Percentiles rank a stretch among this genome's conserved stretches.
phyloP scores from a whole-genome alignment of 176 grass and related monocot genomes.

The Stipa capillata region DNA sequence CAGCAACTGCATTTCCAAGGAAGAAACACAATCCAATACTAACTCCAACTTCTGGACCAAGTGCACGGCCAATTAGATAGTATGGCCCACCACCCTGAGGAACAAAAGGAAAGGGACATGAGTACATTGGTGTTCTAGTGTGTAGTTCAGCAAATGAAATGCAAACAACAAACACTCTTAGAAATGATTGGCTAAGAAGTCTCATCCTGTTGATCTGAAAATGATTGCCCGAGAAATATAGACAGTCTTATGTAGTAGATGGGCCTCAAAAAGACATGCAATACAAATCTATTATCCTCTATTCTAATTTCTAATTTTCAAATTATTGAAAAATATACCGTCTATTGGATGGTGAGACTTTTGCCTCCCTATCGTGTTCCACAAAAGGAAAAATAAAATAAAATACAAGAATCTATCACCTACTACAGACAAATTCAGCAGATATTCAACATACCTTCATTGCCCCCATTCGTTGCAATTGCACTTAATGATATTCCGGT shows the following conservation, averaged over 20 bases:
- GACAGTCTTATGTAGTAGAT: background rate
- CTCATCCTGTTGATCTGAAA: background rate
- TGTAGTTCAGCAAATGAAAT: background rate
- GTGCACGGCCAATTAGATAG: conserved; percentile 86
- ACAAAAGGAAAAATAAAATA: background rate
- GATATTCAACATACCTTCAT: conserved; percentile 69
- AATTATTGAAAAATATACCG: background rate
- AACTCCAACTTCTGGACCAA: conserved; percentile 97
- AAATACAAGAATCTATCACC: background rate
- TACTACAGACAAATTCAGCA: background rate
- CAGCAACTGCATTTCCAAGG: conserved; percentile 96
- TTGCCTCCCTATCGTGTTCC: background rate
- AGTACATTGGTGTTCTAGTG: background rate
- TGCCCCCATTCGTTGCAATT: conserved; percentile 94
- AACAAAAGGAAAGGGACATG: background rate
- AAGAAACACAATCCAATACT: conserved; percentile 98
- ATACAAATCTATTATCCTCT: background rate
- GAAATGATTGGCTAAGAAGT: background rate
- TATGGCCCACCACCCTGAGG: conserved; percentile 87
- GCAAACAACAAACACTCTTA: background rate
- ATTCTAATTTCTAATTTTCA: background rate
- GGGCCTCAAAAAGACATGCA: background rate
- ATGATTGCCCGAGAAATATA: background rate
- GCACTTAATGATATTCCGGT: conserved; percentile 89
- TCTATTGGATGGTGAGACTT: background rate